A percentile compares a stretch with the other conserved stretches of the same genome.
phyloP scores from a whole-genome alignment of 108 stramenopile species.

The Schizochytrium sp. region DNA sequence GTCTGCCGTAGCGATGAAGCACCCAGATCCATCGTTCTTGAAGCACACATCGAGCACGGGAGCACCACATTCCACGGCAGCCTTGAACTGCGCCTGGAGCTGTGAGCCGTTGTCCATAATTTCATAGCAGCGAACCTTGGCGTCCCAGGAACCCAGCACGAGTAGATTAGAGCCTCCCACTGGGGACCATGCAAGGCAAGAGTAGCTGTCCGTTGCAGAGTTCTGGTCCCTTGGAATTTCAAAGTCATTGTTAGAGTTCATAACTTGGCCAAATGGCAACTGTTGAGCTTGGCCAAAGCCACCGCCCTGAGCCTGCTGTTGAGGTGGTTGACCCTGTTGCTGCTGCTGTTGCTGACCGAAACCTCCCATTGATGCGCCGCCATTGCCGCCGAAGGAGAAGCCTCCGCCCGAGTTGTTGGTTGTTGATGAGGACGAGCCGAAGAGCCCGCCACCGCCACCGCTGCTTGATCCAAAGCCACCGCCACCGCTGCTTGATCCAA shows the following conservation, averaged over 20 bases:
- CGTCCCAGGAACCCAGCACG: constrained; percentile 24
- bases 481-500: not conserved
- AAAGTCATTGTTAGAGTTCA: not conserved
- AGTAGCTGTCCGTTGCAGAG: constrained; percentile 5
- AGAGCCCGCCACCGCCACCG: not conserved
- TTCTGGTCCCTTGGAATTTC: constrained; percentile 35
- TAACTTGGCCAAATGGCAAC: constrained; percentile 4
- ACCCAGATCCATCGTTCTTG: constrained; percentile 2
- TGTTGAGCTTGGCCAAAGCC: not conserved
- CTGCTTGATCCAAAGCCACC: not conserved
- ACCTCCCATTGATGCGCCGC: constrained; percentile 24
- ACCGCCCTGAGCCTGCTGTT: not conserved
- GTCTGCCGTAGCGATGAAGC: not conserved
- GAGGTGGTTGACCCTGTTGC: not conserved
- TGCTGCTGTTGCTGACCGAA: constrained; percentile 3
- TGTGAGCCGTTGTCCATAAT: not conserved
- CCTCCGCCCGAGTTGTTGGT: constrained; percentile 15
- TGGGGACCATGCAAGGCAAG: constrained; percentile 31
- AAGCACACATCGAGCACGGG: constrained; percentile 48
- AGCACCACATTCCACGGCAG: not conserved
- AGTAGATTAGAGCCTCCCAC: not conserved
- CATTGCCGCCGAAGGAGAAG: constrained; percentile 11
- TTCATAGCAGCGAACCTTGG: constrained; percentile 43
- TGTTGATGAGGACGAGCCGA: not conserved
- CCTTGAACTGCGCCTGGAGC: constrained; percentile 28